phyloP scores from a whole-genome alignment of 305 asterid species.

The Solanum hybrid region DNA sequence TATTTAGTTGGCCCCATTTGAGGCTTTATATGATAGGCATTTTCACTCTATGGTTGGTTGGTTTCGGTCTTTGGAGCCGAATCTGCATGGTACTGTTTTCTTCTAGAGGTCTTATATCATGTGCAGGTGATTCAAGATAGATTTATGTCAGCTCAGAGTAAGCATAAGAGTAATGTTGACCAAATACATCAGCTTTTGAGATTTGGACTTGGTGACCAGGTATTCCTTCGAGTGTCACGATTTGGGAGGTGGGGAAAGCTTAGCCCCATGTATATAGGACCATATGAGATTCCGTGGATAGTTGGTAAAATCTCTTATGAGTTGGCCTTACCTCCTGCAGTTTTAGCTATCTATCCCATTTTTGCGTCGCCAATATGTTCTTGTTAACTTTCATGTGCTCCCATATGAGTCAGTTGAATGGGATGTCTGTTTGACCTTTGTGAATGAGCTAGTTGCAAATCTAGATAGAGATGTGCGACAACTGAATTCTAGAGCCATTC shows the following conservation, averaged over 20 bases:
- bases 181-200: neutral
- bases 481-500: neutral
- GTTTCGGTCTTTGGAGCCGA: neutral
- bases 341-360: neutral
- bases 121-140: neutral
- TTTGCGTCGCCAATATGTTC: neutral
- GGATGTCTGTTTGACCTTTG: neutral
- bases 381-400: neutral
- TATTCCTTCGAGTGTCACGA: neutral
- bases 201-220: neutral
- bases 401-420: too few species aligned
- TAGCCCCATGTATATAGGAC: neutral
- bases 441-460: neutral
- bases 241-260: neutral
- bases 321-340: neutral
- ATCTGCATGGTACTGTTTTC: neutral
- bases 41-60: neutral
- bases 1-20: neutral
- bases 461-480: neutral
- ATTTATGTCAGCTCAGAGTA: neutral
- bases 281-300: neutral
- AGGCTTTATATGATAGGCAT: neutral
- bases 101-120: neutral
- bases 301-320: neutral
- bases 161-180: neutral